phyloP scores from a whole-genome alignment of 1,284 basidiomycete genomes.

The Binderoboletus segoi region DNA sequence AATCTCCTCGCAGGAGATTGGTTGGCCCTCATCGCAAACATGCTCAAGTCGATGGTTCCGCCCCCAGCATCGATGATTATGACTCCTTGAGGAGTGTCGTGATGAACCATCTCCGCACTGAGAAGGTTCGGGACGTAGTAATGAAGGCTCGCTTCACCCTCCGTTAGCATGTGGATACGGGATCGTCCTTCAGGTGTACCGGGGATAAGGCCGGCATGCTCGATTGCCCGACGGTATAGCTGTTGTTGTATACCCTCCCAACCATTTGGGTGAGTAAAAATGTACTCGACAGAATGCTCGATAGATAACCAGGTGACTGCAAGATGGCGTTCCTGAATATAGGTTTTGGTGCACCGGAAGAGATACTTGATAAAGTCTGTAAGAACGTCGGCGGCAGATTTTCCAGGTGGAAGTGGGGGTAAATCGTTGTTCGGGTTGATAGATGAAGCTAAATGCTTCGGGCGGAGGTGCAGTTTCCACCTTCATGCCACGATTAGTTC shows the following conservation, averaged over 20 bases:
- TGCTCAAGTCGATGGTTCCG: slow-evolving; percentile 45
- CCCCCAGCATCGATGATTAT: not conserved
- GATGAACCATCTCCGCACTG: too few species aligned
- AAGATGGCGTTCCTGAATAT: slow-evolving; percentile 46
- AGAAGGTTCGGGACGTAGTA: slow-evolving; percentile 14
- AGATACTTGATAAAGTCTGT: slow-evolving; percentile 54
- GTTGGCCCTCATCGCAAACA: slow-evolving; percentile 39
- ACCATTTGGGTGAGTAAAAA: slow-evolving; percentile 43
- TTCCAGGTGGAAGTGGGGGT: slow-evolving; percentile 46
- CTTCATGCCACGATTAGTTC: slow-evolving; percentile 31
- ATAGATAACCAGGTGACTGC: slow-evolving; percentile 33
- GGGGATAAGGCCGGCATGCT: slow-evolving; percentile 33
- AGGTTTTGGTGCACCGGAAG: slow-evolving; percentile 42
- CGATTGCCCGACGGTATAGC: slow-evolving; percentile 36
- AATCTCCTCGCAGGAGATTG: slow-evolving; percentile 36
- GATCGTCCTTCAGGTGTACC: slow-evolving; percentile 11
- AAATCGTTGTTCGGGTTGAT: slow-evolving; percentile 26
- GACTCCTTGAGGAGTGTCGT: slow-evolving; percentile 32
- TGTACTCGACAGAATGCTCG: slow-evolving; percentile 31
- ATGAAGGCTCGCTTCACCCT: slow-evolving; percentile 28
- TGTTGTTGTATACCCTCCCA: slow-evolving; percentile 42
- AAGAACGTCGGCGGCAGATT: slow-evolving; percentile 46
- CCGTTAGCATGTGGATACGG: slow-evolving; percentile 23
- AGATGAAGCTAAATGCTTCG: slow-evolving; percentile 27
- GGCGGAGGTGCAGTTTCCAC: slow-evolving; percentile 57